Conservation (phyloP, 2,329 filamentous ascomycete genomes). For the Emergomyces pasteurianus region DNA sequence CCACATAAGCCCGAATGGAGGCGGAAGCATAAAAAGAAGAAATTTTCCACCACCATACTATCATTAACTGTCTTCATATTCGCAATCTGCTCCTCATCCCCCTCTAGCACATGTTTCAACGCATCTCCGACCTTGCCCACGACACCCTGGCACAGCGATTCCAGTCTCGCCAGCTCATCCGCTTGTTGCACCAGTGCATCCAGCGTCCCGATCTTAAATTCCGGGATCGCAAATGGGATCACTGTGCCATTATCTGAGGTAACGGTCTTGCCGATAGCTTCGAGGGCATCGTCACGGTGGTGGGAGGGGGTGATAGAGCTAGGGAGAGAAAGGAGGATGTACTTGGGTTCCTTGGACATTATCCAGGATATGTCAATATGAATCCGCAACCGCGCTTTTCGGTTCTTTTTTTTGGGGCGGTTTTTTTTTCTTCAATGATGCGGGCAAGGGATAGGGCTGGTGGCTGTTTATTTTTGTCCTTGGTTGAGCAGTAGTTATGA, state of each 20-base stretch:
- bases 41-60: constrained; percentile 45
- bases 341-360: constrained; percentile 46
- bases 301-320: constrained; percentile 72
- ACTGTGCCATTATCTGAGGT: constrained; percentile 63
- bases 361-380: constrained; percentile 4
- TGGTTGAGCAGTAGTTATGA: not conserved
- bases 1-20: not conserved
- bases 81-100: constrained; percentile 67
- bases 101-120: constrained; percentile 68
- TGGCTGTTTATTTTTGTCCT: not conserved
- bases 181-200: constrained; percentile 93
- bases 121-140: constrained; percentile 83
- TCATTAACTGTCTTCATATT: constrained; percentile 92
- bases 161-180: constrained; percentile 85
- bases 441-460: not conserved
- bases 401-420: too few relatives aligned
- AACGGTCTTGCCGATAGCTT: constrained; percentile 60
- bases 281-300: constrained; percentile 69
- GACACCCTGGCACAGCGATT: constrained; percentile 64
- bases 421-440: not conserved
- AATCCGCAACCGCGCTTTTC: not conserved
- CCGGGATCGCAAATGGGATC: constrained; percentile 68
- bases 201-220: constrained; percentile 95
- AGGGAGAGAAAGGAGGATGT: constrained; percentile 82
- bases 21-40: not conserved